Base-by-base conservation (phyloP, 2,329 filamentous ascomycete genomes). In the Helotiales sp. region DNA sequence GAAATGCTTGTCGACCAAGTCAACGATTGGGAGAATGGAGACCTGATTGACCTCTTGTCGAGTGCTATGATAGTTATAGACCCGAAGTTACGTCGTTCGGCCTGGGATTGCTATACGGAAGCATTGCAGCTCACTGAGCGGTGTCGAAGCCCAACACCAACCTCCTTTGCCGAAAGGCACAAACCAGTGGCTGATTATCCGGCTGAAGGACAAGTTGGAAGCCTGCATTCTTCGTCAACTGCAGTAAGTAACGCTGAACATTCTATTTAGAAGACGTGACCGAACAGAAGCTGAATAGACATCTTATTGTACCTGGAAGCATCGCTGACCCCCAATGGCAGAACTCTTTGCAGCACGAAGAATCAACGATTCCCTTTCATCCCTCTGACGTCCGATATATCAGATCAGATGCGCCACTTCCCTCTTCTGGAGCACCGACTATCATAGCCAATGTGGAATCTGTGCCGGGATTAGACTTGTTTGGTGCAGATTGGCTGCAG, bases 51-150 rank as follows among this genome's bases (percentile, higher is more conserved):
- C 52, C 52, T 57, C 11, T 57, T 57, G 10, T 57, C 52, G 52
- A 57, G 30, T 22, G 17, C 52, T 57, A 57, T 57, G 28, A 57
- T 57, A 57, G 17, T 57, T n/a, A 57, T 57, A 11, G 52, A 57
- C 28, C 52, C 52, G 11, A 34, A 57, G 52, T 57, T 57, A 28
- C 52, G 52, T 20, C 52, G 26, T 37, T 57, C 52, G 13, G 52
- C 52, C 15, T 34, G 3, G 52, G 13, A 57, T 37, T 57, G 52
- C 52, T 57, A 57, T 34, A 57, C 4, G 52, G 52, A 57, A 57
- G 52, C 26, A 32, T 57, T 20, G 52, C 52, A 13, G 52, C 52
- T 57, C 52, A 57, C 13, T 37, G 52, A 57, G 17, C 52, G 52
- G 28, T 57, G 52, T 57, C 11, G 17, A 37, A 57, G 28, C 28